Evolutionary conservation across 768 basidiomycete genomes (phyloP).

Genomic region (Boletus coccyginus): DNA sequence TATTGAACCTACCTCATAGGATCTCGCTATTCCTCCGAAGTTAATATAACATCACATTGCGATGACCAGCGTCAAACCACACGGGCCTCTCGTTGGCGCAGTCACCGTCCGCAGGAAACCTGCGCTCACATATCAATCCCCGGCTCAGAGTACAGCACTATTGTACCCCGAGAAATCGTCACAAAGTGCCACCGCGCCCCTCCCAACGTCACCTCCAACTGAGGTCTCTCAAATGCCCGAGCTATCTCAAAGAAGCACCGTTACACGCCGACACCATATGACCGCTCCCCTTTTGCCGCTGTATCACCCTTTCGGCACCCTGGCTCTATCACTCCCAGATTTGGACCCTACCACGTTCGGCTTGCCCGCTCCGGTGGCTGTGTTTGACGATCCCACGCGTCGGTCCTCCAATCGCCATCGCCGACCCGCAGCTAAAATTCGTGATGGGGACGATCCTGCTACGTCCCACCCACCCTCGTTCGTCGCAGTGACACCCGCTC

Average conservation of each 20-base stretch:
- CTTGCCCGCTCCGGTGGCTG: conserved; percentile 46
- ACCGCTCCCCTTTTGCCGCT: conserved; percentile 52
- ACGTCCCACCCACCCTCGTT: conserved; percentile 7
- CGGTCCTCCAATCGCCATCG: conserved; percentile 46
- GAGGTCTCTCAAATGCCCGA: conserved; percentile 9
- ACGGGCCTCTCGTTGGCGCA: conserved; percentile 7
- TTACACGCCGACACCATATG: conserved; percentile 20
- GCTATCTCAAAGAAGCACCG: conserved; percentile 14
- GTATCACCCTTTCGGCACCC: conserved; percentile 62
- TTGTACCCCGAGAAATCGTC: conserved; percentile 21
- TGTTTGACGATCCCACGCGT: conserved; percentile 42
- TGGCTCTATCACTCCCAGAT: conserved; percentile 65
- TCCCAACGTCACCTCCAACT: conserved; percentile 13
- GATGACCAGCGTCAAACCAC: conserved; percentile 26
- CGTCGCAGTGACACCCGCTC: conserved; percentile 1
- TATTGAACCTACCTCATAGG: conserved; percentile 8
- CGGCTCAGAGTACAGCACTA: conserved; percentile 35
- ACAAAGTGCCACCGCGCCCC: conserved; percentile 16
- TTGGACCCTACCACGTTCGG: conserved; percentile 59
- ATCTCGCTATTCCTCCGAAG: conserved; percentile 7
- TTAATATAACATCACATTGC: conserved; percentile 10
- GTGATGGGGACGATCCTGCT: conserved; percentile 42
- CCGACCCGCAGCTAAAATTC: conserved; percentile 47
- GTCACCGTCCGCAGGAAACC: conserved; percentile 54
- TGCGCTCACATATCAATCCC: conserved; percentile 55